A percentile compares a stretch with the other conserved stretches of the same genome.
These are phyloP conservation scores for Diaporthe destruens DNA, from an alignment of 2,329 filamentous ascomycete species.

Conservation along the genomic window DNA sequence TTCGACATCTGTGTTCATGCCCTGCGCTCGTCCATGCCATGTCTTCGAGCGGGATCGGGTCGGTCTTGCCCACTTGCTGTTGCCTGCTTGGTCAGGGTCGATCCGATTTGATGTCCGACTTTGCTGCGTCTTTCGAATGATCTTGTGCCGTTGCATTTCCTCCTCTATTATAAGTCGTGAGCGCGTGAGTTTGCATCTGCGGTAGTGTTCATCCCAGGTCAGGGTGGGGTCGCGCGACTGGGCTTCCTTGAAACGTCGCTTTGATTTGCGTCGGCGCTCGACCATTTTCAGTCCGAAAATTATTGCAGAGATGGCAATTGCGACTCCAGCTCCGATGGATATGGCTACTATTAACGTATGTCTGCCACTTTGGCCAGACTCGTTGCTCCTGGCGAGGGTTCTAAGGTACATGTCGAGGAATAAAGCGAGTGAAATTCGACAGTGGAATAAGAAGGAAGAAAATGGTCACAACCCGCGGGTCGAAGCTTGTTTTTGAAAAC, in stretches of 20 bases:
- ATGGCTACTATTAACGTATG: constrained; percentile 20
- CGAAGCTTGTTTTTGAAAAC: neutral
- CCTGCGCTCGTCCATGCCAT: constrained; percentile 26
- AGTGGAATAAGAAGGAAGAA: neutral
- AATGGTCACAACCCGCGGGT: neutral
- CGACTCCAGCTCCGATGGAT: constrained; percentile 6
- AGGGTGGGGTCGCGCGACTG: constrained; percentile 43
- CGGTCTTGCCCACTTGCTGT: neutral
- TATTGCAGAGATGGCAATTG: constrained; percentile 11
- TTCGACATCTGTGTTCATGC: neutral
- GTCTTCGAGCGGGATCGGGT: constrained; percentile 30
- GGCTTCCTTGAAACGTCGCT: constrained; percentile 38
- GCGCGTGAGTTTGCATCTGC: constrained; percentile 42
- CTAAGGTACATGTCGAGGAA: constrained; percentile 8
- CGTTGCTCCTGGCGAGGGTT: neutral
- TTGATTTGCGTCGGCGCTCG: constrained; percentile 35
- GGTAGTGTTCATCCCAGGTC: constrained; percentile 44
- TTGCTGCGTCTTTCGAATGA: constrained; percentile 45
- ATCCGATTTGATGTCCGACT: constrained; percentile 42
- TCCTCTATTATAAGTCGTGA: constrained; percentile 44
- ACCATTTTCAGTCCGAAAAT: constrained; percentile 33
- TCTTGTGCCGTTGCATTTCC: constrained; percentile 43
- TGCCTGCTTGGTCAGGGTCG: neutral
- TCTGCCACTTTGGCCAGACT: neutral
- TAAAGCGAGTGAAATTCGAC: constrained; percentile 2